A percentile compares a stretch with the other conserved stretches of the same genome.
Conservation (phyloP, 2,329 filamentous ascomycete species). For the Monosporascus sp. region DNA sequence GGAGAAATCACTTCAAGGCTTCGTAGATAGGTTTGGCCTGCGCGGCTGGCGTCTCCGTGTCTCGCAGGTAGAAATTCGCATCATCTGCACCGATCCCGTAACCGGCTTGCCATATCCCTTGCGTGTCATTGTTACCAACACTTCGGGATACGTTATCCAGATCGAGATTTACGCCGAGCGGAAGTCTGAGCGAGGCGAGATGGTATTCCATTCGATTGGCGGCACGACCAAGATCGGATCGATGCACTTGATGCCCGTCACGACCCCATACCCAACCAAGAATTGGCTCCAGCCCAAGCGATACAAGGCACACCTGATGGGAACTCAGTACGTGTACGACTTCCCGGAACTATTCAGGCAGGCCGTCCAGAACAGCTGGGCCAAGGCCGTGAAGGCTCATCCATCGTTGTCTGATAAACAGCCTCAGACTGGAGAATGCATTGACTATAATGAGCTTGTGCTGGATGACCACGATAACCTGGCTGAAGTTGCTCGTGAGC, state of each 20-base stretch:
- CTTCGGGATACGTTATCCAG: constrained; percentile 94
- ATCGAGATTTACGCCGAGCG: constrained; percentile 97
- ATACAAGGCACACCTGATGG: constrained; percentile 99
- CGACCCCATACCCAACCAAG: constrained; percentile 93
- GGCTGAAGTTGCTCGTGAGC: constrained; percentile 88
- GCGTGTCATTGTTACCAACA: constrained; percentile 96
- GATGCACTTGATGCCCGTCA: constrained; percentile 89
- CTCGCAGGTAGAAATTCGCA: constrained; percentile 94
- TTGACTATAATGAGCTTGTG: constrained; percentile 90
- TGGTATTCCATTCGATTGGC: constrained; percentile 97
- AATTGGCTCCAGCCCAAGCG: constrained; percentile 98
- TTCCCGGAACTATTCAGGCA: constrained; percentile 99
- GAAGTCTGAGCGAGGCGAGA: constrained; percentile 96
- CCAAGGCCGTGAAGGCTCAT: constrained; percentile 67
- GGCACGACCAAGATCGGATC: constrained; percentile 91
- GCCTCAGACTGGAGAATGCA: constrained; percentile 82
- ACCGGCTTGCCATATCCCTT: constrained; percentile 86
- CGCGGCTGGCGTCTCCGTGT: constrained; percentile 95
- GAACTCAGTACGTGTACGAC: constrained; percentile 98
- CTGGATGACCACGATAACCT: constrained; percentile 91
- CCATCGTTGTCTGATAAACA: constrained; percentile 72
- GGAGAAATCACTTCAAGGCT: constrained; percentile 86
- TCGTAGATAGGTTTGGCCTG: constrained; percentile 92
- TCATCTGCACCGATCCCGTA: constrained; percentile 87
- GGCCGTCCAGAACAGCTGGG: constrained; percentile 94